Base-by-base conservation (phyloP, 1,139 yeast genomes). In the Magnusiomyces magnusii region DNA sequence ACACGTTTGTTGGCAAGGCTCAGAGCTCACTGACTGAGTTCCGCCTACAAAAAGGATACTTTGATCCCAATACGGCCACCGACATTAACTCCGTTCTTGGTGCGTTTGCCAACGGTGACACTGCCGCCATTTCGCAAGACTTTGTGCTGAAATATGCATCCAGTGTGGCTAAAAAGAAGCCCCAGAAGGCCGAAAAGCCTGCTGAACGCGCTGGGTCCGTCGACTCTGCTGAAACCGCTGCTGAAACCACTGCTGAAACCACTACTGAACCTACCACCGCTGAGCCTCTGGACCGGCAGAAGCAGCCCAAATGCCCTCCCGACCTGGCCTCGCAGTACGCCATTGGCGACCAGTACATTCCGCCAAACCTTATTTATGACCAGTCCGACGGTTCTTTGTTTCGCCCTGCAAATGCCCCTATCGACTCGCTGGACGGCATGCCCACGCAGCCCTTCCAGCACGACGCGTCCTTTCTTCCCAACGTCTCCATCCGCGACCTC, bases 41-140 rank as follows among this genome's bases (percentile, higher is more conserved):
- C n/a, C 39, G 53, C 39, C 53, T n/a, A 7, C 19, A 50, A 50
- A 31, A 25, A 3, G 53, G 53, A 27, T 50, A 28, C 24, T 50
- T 50, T 19, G 24, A 50, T 31, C 53, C 53, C 13, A 7, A 23
- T 25, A 50, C 49, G n/a, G 49, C 49, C 5, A 9, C 49, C 3
- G n/a, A 23, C 17, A 44, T 44, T 17, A 23, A 19, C 27, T 44
- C 49, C 17, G 49, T 44, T 23, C 49, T 44, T 17, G 21, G 49
- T 17, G 49, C 49, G 7, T 44, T 44, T 23, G n/a, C 49, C 27
- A 19, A 44, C 27, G 49, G 49, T 23, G 27, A 44, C 27, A 23
- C 27, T 23, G 49, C 49, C n/a, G 24, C 49, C 24, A 19, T 44
- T 27, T 19, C 49, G 3, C 27, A 25, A 5, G 49, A 44, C 27